Evolutionary conservation across 2,329 filamentous ascomycete species (phyloP).

Genomic region (Aaosphaeria arxii): DNA sequence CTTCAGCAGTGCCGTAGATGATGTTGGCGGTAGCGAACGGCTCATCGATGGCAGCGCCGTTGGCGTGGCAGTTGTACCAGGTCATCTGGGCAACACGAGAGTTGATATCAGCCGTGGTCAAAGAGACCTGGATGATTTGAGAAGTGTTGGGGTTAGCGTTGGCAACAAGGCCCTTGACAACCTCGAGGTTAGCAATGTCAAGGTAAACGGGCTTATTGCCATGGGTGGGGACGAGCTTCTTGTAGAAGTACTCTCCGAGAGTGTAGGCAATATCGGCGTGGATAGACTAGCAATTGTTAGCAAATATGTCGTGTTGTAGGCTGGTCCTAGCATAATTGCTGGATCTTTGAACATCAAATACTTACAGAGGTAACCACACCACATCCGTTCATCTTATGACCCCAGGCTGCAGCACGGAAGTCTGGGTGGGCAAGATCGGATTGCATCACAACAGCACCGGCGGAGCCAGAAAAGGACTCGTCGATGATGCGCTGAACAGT

Average conservation of each 20-base stretch:
- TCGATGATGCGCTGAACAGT: slow-evolving; percentile 5
- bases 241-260: slow-evolving; percentile 23
- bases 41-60: slow-evolving; percentile 20
- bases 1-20: slow-evolving; percentile 16
- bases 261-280: slow-evolving; percentile 34
- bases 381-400: slow-evolving; percentile 35
- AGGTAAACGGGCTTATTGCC: slow-evolving; percentile 21
- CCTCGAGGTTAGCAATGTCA: slow-evolving; percentile 40
- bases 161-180: slow-evolving; percentile 21
- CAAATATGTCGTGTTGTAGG: slow-evolving; percentile 34
- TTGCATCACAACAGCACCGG: slow-evolving; percentile 7
- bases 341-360: not conserved
- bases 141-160: not conserved
- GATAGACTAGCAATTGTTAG: slow-evolving; percentile 34
- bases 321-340: too few relatives aligned
- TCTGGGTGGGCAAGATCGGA: slow-evolving; percentile 7
- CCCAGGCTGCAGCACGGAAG: slow-evolving; percentile 18
- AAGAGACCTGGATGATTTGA: slow-evolving; percentile 2
- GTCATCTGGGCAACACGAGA: not conserved
- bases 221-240: slow-evolving; percentile 3
- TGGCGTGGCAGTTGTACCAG: slow-evolving; percentile 17
- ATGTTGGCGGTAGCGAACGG: slow-evolving; percentile 7
- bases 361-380: slow-evolving; percentile 10
- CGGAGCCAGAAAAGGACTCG: slow-evolving; percentile 2
- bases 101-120: not conserved